These are phyloP conservation scores for Pyrenochaeta sp. DNA, from an alignment of 2,329 filamentous ascomycete genomes.

Conservation along the genomic window DNA sequence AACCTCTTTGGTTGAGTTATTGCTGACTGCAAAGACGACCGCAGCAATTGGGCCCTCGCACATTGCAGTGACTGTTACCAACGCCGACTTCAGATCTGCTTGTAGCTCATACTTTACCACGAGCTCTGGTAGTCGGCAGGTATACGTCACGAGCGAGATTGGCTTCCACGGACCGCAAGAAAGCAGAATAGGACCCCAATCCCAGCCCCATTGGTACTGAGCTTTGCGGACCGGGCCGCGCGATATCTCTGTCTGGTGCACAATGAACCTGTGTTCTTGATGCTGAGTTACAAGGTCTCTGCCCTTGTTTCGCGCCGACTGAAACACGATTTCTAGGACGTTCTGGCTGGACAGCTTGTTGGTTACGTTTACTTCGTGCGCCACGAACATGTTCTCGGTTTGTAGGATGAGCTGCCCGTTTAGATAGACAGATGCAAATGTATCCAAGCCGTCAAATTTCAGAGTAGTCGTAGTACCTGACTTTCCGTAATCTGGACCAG, in stretches of 20 bases:
- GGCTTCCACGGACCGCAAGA: conserved; percentile 69
- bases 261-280: conserved; percentile 60
- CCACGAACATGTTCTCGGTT: conserved; percentile 69
- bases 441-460: conserved; percentile 70
- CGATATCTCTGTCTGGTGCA: conserved; percentile 52
- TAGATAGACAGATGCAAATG: conserved; percentile 65
- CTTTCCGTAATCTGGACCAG: conserved; percentile 39
- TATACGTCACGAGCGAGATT: conserved; percentile 73
- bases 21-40: conserved; percentile 2
- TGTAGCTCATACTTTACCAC: conserved; percentile 66
- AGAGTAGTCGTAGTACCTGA: conserved; percentile 51
- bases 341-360: conserved; percentile 52
- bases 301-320: conserved; percentile 60
- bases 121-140: conserved; percentile 69
- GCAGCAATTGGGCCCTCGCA: conserved; percentile 3
- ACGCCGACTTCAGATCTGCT: conserved; percentile 6
- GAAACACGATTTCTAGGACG: conserved; percentile 63
- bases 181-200: conserved; percentile 58
- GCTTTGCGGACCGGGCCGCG: conserved; percentile 61
- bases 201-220: conserved; percentile 60
- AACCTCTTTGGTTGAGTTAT: neutral
- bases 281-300: conserved; percentile 61
- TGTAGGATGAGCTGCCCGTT: conserved; percentile 62
- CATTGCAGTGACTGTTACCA: neutral
- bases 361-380: conserved; percentile 62